Percentiles rank a stretch among this genome's conserved stretches.
Evolutionary conservation across 2,329 filamentous ascomycete species (phyloP).

Genomic region (Hypoxylon sp.): DNA sequence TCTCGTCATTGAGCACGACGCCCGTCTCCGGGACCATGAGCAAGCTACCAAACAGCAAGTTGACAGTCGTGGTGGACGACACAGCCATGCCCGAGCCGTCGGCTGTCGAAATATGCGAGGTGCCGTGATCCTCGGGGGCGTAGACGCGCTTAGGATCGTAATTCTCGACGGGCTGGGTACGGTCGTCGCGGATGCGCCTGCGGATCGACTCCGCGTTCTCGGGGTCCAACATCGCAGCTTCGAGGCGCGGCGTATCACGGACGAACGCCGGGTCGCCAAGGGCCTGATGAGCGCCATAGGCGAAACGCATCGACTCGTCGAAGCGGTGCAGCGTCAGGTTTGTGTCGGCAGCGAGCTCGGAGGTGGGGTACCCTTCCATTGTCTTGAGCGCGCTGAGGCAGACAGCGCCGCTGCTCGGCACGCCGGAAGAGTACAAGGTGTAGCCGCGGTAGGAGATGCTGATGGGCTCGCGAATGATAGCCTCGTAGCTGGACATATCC

Average conservation of each 20-base stretch:
- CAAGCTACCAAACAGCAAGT: slow-evolving; percentile 84
- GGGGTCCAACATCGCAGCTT: slow-evolving; percentile 75
- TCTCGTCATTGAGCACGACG: slow-evolving; percentile 80
- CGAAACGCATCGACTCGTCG: slow-evolving; percentile 90
- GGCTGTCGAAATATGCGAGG: slow-evolving; percentile 77
- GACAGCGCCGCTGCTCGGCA: slow-evolving; percentile 83
- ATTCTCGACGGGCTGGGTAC: slow-evolving; percentile 76
- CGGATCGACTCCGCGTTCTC: slow-evolving; percentile 71
- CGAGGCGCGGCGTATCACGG: slow-evolving; percentile 69
- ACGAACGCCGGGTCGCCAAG: slow-evolving; percentile 88
- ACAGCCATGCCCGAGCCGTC: slow-evolving; percentile 81
- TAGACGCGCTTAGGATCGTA: slow-evolving; percentile 80
- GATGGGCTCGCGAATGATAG: slow-evolving; percentile 72
- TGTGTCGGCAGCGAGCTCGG: slow-evolving; percentile 61
- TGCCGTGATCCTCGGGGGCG: slow-evolving; percentile 77
- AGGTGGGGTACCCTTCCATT: slow-evolving; percentile 77
- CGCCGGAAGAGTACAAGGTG: slow-evolving; percentile 75
- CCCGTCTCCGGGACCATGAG: slow-evolving; percentile 86
- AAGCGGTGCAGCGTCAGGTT: slow-evolving; percentile 84
- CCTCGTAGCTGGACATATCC: slow-evolving; percentile 69
- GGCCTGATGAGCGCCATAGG: slow-evolving; percentile 81
- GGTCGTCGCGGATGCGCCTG: slow-evolving; percentile 75
- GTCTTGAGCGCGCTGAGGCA: slow-evolving; percentile 83
- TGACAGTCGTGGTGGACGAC: slow-evolving; percentile 87
- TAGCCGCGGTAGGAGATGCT: slow-evolving; percentile 76